A percentile compares a stretch with the other conserved stretches of the same genome.
Conservation (phyloP, 2,329 filamentous ascomycete genomes). For the Pseudogymnoascus sp. region DNA sequence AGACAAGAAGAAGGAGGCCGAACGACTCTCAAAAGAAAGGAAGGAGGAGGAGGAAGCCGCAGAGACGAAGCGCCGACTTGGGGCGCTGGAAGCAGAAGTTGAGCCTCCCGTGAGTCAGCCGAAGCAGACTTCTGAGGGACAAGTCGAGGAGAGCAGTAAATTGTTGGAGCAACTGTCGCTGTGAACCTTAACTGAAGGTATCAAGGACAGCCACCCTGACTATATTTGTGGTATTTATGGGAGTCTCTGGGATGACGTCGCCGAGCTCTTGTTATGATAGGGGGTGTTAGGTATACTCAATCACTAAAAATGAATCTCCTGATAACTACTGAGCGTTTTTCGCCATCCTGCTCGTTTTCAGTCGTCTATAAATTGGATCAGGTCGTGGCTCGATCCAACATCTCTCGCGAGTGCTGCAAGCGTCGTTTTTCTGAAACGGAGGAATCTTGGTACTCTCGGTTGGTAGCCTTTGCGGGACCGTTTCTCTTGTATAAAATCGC, state of each 20-base stretch:
- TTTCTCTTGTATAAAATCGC: neutral
- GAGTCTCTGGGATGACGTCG: neutral
- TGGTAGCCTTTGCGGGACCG: neutral
- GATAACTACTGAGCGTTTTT: neutral
- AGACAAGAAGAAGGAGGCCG: constrained; percentile 35
- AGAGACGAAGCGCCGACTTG: constrained; percentile 25
- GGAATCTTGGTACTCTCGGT: neutral
- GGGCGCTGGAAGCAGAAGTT: constrained; percentile 15
- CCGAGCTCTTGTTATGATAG: neutral
- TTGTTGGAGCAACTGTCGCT: constrained; percentile 13
- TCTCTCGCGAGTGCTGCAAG: neutral
- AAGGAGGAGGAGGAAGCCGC: constrained; percentile 23
- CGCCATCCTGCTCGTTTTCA: neutral
- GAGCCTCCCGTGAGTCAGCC: neutral
- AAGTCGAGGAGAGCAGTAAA: constrained; percentile 17
- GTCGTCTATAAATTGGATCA: neutral
- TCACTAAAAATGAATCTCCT: neutral
- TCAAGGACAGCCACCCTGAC: neutral
- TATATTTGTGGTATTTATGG: neutral
- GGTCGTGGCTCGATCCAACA: neutral
- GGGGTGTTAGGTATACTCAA: neutral
- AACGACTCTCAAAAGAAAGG: constrained; percentile 27
- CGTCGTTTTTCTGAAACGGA: neutral
- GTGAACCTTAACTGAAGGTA: neutral
- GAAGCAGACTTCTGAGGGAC: constrained; percentile 21